Evolutionary conservation across 441 rosid species (phyloP), one percentile per base, ranked within the genome.

Genomic region (Erysimum cheiri): DNA sequence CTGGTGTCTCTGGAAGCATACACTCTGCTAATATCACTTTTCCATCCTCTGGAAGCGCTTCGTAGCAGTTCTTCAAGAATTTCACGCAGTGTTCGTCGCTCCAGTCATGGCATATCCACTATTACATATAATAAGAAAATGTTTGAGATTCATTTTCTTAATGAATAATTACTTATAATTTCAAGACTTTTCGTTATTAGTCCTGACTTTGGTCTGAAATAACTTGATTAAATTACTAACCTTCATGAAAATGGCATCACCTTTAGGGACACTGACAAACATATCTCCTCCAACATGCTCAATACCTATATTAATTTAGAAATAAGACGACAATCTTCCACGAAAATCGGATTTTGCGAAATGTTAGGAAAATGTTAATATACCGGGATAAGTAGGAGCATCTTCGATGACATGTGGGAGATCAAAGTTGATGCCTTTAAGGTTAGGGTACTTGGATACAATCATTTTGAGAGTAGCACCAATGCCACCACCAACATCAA

Each of bases 91-190:
- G 93, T 14, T 84, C 87, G 8, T 91, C 96, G 31, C 92, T 89
- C 97, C 97, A 91, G 17, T 91, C 93, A 8, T 91, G 97, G 26
- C 91, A 89, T 53, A 91, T 87, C 96, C 93, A 87, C 97, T 91
- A 76, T 77, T 61, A 48, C 43, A 44, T n/a, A 55, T 58, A 62
- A 36, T 29, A 56, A 48, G 12, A 46, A 3, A 43, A 54, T 37
- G 63, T 54, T 37, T 40, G 11, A 39, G 35, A 70, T 29, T 1
- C 12, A 3, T 33, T 33, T 6, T 1, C 6, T 32, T 44, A 14
- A 31, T n/a, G 3, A 22, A 17, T 37, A n/a, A n/a, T n/a, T 17
- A 17, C 2, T 26, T 53, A 8, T 14, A 36, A 14, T 24, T 32
- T 52, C 29, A 53, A 31, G 17, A 31, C 0, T 17, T 46, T 29